Base-by-base conservation (phyloP, 805 yeast species). In the Ascoidea asiatica region DNA sequence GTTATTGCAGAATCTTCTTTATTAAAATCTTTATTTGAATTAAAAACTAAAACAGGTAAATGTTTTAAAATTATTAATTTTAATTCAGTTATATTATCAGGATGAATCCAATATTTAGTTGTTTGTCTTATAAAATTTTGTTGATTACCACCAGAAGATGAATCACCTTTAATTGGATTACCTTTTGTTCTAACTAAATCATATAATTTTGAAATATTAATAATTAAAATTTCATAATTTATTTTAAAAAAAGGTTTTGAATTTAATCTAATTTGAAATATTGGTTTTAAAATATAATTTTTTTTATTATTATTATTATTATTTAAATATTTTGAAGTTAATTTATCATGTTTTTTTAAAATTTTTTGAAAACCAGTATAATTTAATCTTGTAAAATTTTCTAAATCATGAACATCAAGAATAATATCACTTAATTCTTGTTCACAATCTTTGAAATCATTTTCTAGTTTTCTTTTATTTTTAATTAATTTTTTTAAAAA, bases 51-150 rank as follows among this genome's bases (percentile, higher is more conserved):
- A 17, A 92, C 98, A 2, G 99, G 99, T 54, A 92, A 72, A 66
- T 92, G 97, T 65, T 92, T 90, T 59, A 92, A 72, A 51, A 92
- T 81, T 51, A 87, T 82, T 58, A 92, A 75, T 67, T 92, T 92
- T 62, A 92, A 74, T 67, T 92, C 97, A 15, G 97, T 92, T 60
- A 92, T 88, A 62, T 92, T 90, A 63, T 92, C 97, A 2, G 97
- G 96, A 58, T 92, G 98, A 29, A 92, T 97, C 99, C 99, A 92
- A 65, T 92, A 92, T 60, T 92, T 92, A 5, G 98, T 92, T 19
- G 98, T 92, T 65, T 92, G 98, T 64, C 98, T 82, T 40, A 92
- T 97, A 57, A 92, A 92, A 67, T 92, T 92, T 63, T 92, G 98
- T 70, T 89, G 97, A 39, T 82, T 73, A 39, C 98, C 98, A 57